phyloP scores from a whole-genome alignment of 2,329 filamentous ascomycete species.

The Clonostachys rhizophaga region DNA sequence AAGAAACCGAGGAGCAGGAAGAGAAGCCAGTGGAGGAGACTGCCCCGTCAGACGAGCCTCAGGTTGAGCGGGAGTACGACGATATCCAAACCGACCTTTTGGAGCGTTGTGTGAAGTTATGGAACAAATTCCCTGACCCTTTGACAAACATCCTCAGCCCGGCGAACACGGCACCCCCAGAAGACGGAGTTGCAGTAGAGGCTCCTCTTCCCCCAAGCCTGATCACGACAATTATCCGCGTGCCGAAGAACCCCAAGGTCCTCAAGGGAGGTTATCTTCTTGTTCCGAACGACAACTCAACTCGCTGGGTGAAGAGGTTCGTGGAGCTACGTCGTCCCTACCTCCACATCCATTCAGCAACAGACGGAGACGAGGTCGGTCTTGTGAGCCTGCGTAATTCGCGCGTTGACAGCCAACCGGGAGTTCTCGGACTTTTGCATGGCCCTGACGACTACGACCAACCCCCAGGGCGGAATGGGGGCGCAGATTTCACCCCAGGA shows the following conservation, averaged over 20 bases:
- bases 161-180: conserved; percentile 63
- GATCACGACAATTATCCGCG: conserved; percentile 69
- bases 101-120: conserved; percentile 57
- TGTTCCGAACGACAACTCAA: conserved; percentile 75
- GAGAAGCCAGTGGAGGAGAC: conserved; percentile 10
- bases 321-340: conserved; percentile 90
- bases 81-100: conserved; percentile 42
- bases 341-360: conserved; percentile 80
- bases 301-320: conserved; percentile 86
- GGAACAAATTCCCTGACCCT: conserved; percentile 57
- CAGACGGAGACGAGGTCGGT: conserved; percentile 84
- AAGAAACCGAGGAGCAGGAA: conserved; percentile 13
- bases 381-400: conserved; percentile 86
- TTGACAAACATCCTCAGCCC: conserved; percentile 50
- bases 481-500: conserved; percentile 32
- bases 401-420: conserved; percentile 87
- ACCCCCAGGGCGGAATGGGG: conserved; percentile 18
- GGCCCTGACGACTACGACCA: conserved; percentile 31
- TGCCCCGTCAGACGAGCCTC: neutral
- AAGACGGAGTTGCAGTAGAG: conserved; percentile 50
- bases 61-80: conserved; percentile 32
- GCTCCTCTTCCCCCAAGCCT: conserved; percentile 55
- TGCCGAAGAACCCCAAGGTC: conserved; percentile 75
- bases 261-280: conserved; percentile 87
- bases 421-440: conserved; percentile 74